Percentiles rank a stretch among this genome's conserved stretches.
These are phyloP conservation scores for Aspergillus pseudoviridinutans DNA, from an alignment of 2,329 filamentous ascomycete species.

Conservation along the genomic window DNA sequence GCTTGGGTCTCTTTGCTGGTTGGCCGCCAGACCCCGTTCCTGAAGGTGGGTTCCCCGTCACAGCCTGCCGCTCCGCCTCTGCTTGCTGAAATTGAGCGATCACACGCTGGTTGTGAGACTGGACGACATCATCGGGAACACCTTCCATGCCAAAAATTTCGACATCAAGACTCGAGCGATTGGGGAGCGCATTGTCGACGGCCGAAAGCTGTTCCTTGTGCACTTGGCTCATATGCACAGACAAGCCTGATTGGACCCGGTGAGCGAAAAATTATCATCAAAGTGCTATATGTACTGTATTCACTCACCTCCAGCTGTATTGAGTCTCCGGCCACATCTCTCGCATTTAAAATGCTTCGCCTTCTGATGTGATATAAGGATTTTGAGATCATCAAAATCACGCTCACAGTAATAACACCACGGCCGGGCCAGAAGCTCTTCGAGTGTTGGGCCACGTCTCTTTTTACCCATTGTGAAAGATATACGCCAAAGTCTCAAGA, in stretches of 20 bases:
- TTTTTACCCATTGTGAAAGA: constrained; percentile 72
- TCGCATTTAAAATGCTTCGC: constrained; percentile 99
- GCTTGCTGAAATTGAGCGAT: constrained; percentile 79
- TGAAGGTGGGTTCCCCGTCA: constrained; percentile 78
- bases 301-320: constrained; percentile 82
- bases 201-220: constrained; percentile 87
- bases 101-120: constrained; percentile 82
- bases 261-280: background rate
- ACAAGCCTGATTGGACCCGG: constrained; percentile 61
- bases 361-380: constrained; percentile 95
- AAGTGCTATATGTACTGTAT: constrained; percentile 3
- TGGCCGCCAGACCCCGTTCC: constrained; percentile 48
- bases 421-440: constrained; percentile 80
- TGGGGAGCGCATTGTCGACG: constrained; percentile 89
- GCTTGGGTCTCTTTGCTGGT: constrained; percentile 60
- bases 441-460: constrained; percentile 79
- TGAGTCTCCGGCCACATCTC: constrained; percentile 78
- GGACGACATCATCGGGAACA: constrained; percentile 78
- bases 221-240: constrained; percentile 96
- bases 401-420: constrained; percentile 99
- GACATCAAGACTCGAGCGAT: constrained; percentile 78
- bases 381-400: constrained; percentile 96
- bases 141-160: constrained; percentile 99
- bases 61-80: constrained; percentile 74
- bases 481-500: background rate